Evolutionary conservation across 2,329 filamentous ascomycete genomes (phyloP), one percentile per base, ranked within the genome.

Genomic region (Colletotrichum musae): DNA sequence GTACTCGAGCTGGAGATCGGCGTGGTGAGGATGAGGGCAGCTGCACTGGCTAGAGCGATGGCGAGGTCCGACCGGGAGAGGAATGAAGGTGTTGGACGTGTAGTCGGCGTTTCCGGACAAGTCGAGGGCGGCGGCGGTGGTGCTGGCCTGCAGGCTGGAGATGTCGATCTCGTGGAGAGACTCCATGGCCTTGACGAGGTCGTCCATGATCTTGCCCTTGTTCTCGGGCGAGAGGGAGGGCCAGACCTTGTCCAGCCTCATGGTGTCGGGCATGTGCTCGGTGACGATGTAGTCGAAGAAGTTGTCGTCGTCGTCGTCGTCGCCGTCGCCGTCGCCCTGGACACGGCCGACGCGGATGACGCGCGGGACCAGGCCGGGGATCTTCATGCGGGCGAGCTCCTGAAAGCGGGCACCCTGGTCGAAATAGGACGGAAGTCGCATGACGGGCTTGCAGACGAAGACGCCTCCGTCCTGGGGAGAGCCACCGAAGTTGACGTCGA

Each of bases 171-270:
- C 10, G 16, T 47, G 24, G n/a, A 62, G 59, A 12, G 24, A 7
- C 41, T 63, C 39, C 1, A 63, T 6, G 5, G 24, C 51, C 6
- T 24, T n/a, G 50, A 24, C 41, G 50, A 63, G 51, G 6, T 45
- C 50, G 12, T 36, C 51, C 39, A 56, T 36, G 24, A 63, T 54
- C 10, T 10, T 21, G 51, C 39, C n/a, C 24, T 39, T 16, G 12
- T 43, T 48, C 24, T 39, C 13, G 7, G 26, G 39, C 0, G 24
- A 13, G 36, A 63, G 59, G 16, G 39, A 47, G 39, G 51, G 13
- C 59, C 59, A 63, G 50, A 63, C 51, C 41, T 63, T 56, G 24
- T 63, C 39, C 4, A 63, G 59, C 2, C 24, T 36, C 24, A 63
- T 21, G 16, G 59, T 48, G 24, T 47, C 41, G 26, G 59, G 59